Conservation (phyloP, 306 rosid species). For the Fragaria nilgerrensis region DNA sequence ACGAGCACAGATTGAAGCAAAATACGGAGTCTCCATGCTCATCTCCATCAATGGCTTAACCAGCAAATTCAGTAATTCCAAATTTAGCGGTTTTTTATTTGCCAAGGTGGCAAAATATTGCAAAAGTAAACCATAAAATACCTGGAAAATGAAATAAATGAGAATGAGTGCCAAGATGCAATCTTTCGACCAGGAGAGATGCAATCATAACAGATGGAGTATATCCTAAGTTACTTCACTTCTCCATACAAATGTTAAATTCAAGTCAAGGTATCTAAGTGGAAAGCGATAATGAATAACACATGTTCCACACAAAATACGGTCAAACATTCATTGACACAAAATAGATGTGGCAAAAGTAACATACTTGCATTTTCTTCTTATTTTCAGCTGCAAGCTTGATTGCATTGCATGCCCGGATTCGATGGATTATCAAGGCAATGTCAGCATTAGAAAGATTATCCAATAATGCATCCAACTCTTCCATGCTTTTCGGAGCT, state of each 20-base stretch:
- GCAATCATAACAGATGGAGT: neutral
- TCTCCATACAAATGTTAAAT: neutral
- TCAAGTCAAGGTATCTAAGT: neutral
- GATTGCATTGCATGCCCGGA: constrained; percentile 83
- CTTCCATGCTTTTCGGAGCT: constrained; percentile 82
- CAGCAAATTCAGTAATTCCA: constrained; percentile 61
- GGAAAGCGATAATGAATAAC: neutral
- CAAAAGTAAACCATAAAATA: constrained; percentile 81
- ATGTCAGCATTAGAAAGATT: constrained; percentile 52
- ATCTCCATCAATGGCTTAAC: constrained; percentile 87
- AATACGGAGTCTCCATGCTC: constrained; percentile 85
- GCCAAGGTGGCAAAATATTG: constrained; percentile 89
- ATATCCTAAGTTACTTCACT: neutral
- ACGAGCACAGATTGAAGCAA: constrained; percentile 96
- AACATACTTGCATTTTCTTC: constrained; percentile 83
- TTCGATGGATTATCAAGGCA: constrained; percentile 67
- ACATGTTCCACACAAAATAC: neutral
- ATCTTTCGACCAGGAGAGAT: neutral
- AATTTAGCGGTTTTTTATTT: constrained; percentile 59
- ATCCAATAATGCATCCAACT: constrained; percentile 53
- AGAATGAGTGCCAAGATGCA: constrained; percentile 6
- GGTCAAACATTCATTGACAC: constrained; percentile 14
- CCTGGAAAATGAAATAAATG: constrained; percentile 48
- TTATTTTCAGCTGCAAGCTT: constrained; percentile 78
- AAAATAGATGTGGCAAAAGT: constrained; percentile 13